Conservation (phyloP, 2,329 filamentous ascomycete species). For the Trichoderma brevicompactum region DNA sequence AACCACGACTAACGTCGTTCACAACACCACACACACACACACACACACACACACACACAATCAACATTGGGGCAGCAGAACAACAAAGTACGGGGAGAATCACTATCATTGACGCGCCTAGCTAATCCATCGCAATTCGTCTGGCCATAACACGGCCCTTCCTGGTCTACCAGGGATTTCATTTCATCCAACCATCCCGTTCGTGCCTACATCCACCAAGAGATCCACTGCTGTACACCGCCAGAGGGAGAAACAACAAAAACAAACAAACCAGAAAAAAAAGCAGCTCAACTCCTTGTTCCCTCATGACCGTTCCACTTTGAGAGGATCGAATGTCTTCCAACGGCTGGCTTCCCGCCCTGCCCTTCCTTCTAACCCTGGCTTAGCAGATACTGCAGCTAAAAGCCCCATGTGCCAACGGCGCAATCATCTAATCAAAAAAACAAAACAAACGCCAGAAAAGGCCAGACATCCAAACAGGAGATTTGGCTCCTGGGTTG, state of each 20-base stretch:
- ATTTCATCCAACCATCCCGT: slow-evolving; percentile 27
- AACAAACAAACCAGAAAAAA: slow-evolving; percentile 20
- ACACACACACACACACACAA: too few species aligned
- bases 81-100: not conserved
- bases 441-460: slow-evolving; percentile 13
- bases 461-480: slow-evolving; percentile 25
- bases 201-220: slow-evolving; percentile 18
- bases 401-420: slow-evolving; percentile 3
- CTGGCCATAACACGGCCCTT: slow-evolving; percentile 8
- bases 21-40: not conserved
- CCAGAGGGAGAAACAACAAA: slow-evolving; percentile 13
- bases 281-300: slow-evolving; percentile 17
- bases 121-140: slow-evolving; percentile 24
- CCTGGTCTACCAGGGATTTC: not conserved
- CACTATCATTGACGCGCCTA: slow-evolving; percentile 26
- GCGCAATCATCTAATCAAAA: slow-evolving; percentile 18
- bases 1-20: not conserved
- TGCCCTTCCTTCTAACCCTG: slow-evolving; percentile 13
- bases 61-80: not conserved
- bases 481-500: slow-evolving; percentile 5
- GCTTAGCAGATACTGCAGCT: slow-evolving; percentile 1
- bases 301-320: slow-evolving; percentile 9
- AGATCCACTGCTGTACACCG: slow-evolving; percentile 28
- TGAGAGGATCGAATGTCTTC: slow-evolving; percentile 11
- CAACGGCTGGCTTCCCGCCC: slow-evolving; percentile 2